Base-by-base conservation (phyloP, 139 green algal species). In the Zygnema cylindricum region DNA sequence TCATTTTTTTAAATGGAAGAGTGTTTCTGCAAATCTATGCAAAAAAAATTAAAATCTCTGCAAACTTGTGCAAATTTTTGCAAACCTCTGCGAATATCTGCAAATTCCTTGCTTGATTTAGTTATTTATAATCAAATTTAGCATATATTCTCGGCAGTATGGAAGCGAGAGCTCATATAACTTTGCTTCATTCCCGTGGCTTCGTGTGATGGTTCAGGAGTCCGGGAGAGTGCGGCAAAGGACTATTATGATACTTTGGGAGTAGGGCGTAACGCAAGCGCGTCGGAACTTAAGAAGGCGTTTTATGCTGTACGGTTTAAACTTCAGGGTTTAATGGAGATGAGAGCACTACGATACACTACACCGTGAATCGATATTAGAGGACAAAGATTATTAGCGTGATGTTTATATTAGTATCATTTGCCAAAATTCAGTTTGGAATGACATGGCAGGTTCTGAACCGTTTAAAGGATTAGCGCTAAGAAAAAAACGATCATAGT, bases 291-390 rank as follows among this genome's bases (percentile, higher is more conserved):
- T n/a, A 84, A 84, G 77, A 84, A 84, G 33, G 77, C 77, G 41
- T 84, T 76, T 63, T 84, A 84, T 33, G 3, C 71, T 11, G 71
- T 79, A n/a, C n/a, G n/a, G n/a, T n/a, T n/a, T n/a, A n/a, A n/a
- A 73, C 30, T 30, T n/a, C 30, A 73, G 30, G 57, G n/a, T n/a
- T n/a, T n/a, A n/a, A n/a, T n/a, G n/a, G n/a, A n/a, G n/a, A n/a
- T n/a, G n/a, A n/a, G n/a, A n/a, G n/a, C n/a, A n/a, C n/a, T n/a
- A n/a, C n/a, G n/a, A n/a, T n/a, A n/a, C n/a, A n/a, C n/a, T n/a
- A n/a, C n/a, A n/a, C n/a, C n/a, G n/a, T n/a, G n/a, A n/a, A n/a
- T n/a, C n/a, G n/a, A n/a, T n/a, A n/a, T n/a, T n/a, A n/a, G n/a
- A n/a, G n/a, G n/a, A n/a, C n/a, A n/a, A n/a, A n/a, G n/a, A n/a